Evolutionary conservation across 306 rosid genomes (phyloP).

Genomic region (Acacia crassicarpa): DNA sequence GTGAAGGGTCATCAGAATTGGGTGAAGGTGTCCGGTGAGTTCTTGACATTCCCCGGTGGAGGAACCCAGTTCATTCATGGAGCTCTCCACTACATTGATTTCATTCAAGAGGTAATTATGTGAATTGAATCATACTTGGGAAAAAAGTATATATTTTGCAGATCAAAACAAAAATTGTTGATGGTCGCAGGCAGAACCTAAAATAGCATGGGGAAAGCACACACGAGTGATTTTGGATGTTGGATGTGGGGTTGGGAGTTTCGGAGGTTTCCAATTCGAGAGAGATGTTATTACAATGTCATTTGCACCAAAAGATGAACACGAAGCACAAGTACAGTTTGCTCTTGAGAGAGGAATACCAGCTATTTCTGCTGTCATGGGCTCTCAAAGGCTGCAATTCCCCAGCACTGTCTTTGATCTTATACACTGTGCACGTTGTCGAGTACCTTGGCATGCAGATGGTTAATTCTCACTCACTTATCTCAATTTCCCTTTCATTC

Average conservation of each 20-base stretch:
- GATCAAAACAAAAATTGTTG: neutral
- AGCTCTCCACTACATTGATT: conserved; percentile 84
- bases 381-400: conserved; percentile 76
- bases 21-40: conserved; percentile 81
- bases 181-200: conserved; percentile 51
- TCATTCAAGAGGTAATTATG: conserved; percentile 56
- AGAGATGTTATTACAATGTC: conserved; percentile 79
- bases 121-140: neutral
- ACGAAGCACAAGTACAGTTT: conserved; percentile 87
- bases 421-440: conserved; percentile 78
- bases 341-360: conserved; percentile 88
- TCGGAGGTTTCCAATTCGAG: conserved; percentile 73
- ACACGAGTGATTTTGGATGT: conserved; percentile 74
- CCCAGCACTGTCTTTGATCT: conserved; percentile 71
- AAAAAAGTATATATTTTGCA: neutral
- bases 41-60: conserved; percentile 81
- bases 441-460: conserved; percentile 79
- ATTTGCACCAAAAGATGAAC: conserved; percentile 89
- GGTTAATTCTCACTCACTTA: conserved; percentile 36
- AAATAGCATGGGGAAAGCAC: conserved; percentile 67
- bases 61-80: conserved; percentile 93
- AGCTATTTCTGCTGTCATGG: conserved; percentile 89
- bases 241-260: conserved; percentile 88
- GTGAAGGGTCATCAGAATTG: conserved; percentile 90
- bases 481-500: neutral